Evolutionary conservation across 352 stramenopile genomes (phyloP).

Genomic region (Globisporangium acanthophoron): DNA sequence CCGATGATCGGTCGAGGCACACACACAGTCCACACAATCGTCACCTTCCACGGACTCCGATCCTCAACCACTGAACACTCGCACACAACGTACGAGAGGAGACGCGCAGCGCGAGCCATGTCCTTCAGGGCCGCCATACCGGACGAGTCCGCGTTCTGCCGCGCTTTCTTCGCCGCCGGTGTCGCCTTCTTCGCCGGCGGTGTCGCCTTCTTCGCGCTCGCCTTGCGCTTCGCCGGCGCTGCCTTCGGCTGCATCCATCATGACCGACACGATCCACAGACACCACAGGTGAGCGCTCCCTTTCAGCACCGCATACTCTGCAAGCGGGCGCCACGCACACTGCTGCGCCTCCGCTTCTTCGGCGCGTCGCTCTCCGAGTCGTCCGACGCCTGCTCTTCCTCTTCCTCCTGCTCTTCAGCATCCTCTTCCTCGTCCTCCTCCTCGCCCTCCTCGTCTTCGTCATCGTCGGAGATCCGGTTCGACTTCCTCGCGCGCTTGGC

Average conservation of each 20-base stretch:
- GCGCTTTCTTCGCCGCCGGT: slow-evolving; percentile 19
- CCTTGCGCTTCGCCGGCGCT: slow-evolving; percentile 6
- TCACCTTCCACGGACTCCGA: not conserved
- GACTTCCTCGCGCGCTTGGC: slow-evolving; percentile 11
- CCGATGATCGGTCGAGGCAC: not conserved
- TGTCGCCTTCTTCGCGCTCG: slow-evolving; percentile 11
- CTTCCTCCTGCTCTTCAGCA: slow-evolving; percentile 17
- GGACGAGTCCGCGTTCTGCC: slow-evolving; percentile 24
- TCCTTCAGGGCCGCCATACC: slow-evolving; percentile 64
- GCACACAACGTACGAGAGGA: slow-evolving; percentile 51
- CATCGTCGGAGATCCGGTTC: slow-evolving; percentile 34
- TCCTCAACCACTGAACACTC: slow-evolving; percentile 1
- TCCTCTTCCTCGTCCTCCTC: slow-evolving; percentile 17
- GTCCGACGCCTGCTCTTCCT: slow-evolving; percentile 6
- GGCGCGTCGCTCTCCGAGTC: slow-evolving; percentile 5
- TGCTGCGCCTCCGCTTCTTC: slow-evolving; percentile 6
- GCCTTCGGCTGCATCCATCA: slow-evolving; percentile 1
- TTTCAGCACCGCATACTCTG: too few species aligned
- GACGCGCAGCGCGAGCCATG: slow-evolving; percentile 52
- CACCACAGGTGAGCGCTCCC: too few species aligned
- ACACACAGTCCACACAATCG: not conserved
- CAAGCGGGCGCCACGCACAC: not conserved
- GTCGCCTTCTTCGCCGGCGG: slow-evolving; percentile 19
- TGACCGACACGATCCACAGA: not conserved
- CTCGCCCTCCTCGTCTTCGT: slow-evolving; percentile 15